Evolutionary conservation across 345 rosid species (phyloP).

Genomic region (Citropsis articulata): DNA sequence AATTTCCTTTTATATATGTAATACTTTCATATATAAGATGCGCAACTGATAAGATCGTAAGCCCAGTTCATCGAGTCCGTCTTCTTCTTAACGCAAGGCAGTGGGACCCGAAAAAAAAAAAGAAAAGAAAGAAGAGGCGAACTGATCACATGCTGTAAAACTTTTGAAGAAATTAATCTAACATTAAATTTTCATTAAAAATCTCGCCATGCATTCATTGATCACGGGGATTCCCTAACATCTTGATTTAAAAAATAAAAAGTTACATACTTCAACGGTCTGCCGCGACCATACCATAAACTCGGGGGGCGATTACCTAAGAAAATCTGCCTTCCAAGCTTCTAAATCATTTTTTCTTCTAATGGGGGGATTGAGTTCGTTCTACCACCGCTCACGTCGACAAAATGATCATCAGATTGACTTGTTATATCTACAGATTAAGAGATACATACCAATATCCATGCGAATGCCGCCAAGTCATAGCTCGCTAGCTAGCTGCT

Average conservation of each 20-base stretch:
- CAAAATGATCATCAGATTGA: background rate
- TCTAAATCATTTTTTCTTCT: background rate
- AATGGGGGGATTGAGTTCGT: background rate
- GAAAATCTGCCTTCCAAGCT: background rate
- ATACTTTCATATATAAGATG: too few relatives aligned
- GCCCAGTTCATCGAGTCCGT: background rate
- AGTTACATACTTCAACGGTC: background rate
- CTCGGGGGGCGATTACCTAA: background rate
- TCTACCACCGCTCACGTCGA: background rate
- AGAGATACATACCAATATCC: background rate
- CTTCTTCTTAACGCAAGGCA: background rate
- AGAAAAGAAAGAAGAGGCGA: background rate
- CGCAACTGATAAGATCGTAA: too few relatives aligned
- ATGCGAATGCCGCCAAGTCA: background rate
- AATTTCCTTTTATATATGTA: too few relatives aligned
- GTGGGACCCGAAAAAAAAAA: too few relatives aligned
- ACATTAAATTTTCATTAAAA: slow-evolving; percentile 12
- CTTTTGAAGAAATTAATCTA: background rate
- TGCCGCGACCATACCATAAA: background rate
- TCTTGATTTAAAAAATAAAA: background rate
- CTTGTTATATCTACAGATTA: slow-evolving; percentile 7
- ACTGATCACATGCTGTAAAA: background rate
- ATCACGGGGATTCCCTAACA: slow-evolving; percentile 38
- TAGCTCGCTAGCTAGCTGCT: too few relatives aligned
- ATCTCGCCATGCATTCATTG: slow-evolving; percentile 35